Evolutionary conservation across 2,329 filamentous ascomycete genomes (phyloP), one percentile per base, ranked within the genome.

Genomic region (Pyrenophora seminiperda): DNA sequence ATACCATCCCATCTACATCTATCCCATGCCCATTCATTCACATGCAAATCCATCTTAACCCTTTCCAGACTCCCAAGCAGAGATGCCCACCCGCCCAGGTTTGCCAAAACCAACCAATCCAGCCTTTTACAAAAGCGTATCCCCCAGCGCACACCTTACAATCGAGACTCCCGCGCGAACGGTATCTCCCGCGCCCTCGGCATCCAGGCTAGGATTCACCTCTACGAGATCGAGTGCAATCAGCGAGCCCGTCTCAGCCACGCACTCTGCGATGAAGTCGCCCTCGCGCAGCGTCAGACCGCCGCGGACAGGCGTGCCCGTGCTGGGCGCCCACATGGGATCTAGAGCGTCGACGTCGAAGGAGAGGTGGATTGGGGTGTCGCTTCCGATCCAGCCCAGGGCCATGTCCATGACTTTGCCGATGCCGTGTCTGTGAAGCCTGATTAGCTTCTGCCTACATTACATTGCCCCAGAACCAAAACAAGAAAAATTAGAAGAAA

Each of bases 291-390:
- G 81, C 3, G 94, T 99, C 72, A 99, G 76, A 0, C 94, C 94
- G 33, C 94, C 94, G 66, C 94, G 84, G 24, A 99, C 94, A 0
- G 94, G 91, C 3, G 94, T 97, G 14, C 94, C 94, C 0, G 94
- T 99, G 74, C 90, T 94, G 18, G 94, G 94, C 31, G 94, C 94
- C 88, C 91, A 97, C 82, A 91, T 88, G 20, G 94, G 94, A 74
- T 99, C 94, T 53, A 97, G 82, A 18, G 92, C 94, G 73, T 99
- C 94, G 61, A 99, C 91, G 72, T 99, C 94, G 67, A 99, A 97
- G 30, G 91, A 96, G 52, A 99, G 83, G 75, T 99, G 94, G 70
- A 99, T 97, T 33, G 94, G 94, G 0, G 92, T 97, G 72, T 97
- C 94, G 67, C 80, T 84, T 63, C 94, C 94, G 61, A 97, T 96